Conservation (phyloP, 1,284 basidiomycete species). For the Ceratobasidium sp. region DNA sequence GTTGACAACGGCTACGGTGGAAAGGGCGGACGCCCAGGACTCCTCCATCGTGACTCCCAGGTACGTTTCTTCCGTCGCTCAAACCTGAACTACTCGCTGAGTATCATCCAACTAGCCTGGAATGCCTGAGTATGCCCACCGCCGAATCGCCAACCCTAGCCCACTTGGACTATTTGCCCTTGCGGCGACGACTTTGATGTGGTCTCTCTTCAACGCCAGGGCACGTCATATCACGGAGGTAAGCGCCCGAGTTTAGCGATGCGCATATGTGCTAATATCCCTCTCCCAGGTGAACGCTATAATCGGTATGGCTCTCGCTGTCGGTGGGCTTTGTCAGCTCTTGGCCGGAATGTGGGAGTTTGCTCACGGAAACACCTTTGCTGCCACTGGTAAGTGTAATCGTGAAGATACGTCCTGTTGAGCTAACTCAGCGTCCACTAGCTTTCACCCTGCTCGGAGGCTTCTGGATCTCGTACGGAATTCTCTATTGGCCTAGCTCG, state of each 20-base stretch:
- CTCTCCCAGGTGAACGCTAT: slow-evolving; percentile 57
- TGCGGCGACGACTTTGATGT: slow-evolving; percentile 59
- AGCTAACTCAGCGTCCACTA: not conserved
- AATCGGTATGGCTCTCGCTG: slow-evolving; percentile 54
- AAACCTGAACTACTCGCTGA: not conserved
- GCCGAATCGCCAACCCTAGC: slow-evolving; percentile 42
- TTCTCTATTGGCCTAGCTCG: slow-evolving; percentile 48
- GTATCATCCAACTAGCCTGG: slow-evolving; percentile 5
- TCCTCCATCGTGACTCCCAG: slow-evolving; percentile 25
- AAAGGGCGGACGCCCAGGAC: slow-evolving; percentile 16
- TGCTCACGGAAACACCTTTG: slow-evolving; percentile 61
- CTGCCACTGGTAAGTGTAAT: slow-evolving; percentile 58
- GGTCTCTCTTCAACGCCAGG: slow-evolving; percentile 46
- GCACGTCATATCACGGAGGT: slow-evolving; percentile 52
- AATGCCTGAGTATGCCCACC: slow-evolving; percentile 25
- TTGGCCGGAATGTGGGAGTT: slow-evolving; percentile 55
- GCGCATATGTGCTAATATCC: slow-evolving; percentile 54
- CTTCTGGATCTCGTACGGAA: slow-evolving; percentile 54
- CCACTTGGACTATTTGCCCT: slow-evolving; percentile 44
- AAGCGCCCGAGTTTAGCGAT: not conserved
- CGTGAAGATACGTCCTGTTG: not conserved
- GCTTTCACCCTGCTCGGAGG: slow-evolving; percentile 54
- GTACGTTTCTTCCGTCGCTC: not conserved
- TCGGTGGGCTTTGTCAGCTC: slow-evolving; percentile 61
- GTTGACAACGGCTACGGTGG: slow-evolving; percentile 10